Evolutionary conservation across 2,329 filamentous ascomycete species (phyloP), one percentile per base, ranked within the genome.

Genomic region (Pseudomassariella vexata): DNA sequence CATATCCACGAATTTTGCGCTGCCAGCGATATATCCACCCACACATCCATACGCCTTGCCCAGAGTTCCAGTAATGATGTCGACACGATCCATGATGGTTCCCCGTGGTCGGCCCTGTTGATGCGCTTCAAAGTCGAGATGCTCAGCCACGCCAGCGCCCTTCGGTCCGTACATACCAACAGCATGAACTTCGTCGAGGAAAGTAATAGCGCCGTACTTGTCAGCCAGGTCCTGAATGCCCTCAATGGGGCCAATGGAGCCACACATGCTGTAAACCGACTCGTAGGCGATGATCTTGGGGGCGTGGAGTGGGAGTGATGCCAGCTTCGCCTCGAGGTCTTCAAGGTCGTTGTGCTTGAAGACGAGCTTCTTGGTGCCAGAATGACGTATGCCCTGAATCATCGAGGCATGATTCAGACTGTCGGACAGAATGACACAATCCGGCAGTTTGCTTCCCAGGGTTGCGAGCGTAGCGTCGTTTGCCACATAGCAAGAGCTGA

Each of bases 201-300:
- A 98, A 49, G 92, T 98, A 43, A 98, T 80, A 23, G 92, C 92
- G 37, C 92, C 92, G 57, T 98, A 98, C 68, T 95, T 95, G 42
- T 96, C 89, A 8, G 92, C 90, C 33, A 98, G 68, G 56, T 98
- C 88, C 58, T 90, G 96, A 41, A 98, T 96, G 54, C 82, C 82
- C 63, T 89, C 86, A 47, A 98, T 98, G 1, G 92, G 92, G 1
- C 88, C 92, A 55, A 98, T 86, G 11, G 88, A 95, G 41, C 92
- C 92, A 56, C 92, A 98, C 92, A 98, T 98, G 68, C 88, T 95
- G 66, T 98, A 98, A 4, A 98, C 92, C 19, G 88, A 95, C 65
- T 98, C 92, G 45, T 96, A 98, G 3, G 92, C 92, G 45, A 98
- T 98, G 45, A 98, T 95, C 70, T 98, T 98, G 36, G 92, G 92